Evolutionary conservation across 768 basidiomycete species (phyloP).

Genomic region (Tricholoma terreum): DNA sequence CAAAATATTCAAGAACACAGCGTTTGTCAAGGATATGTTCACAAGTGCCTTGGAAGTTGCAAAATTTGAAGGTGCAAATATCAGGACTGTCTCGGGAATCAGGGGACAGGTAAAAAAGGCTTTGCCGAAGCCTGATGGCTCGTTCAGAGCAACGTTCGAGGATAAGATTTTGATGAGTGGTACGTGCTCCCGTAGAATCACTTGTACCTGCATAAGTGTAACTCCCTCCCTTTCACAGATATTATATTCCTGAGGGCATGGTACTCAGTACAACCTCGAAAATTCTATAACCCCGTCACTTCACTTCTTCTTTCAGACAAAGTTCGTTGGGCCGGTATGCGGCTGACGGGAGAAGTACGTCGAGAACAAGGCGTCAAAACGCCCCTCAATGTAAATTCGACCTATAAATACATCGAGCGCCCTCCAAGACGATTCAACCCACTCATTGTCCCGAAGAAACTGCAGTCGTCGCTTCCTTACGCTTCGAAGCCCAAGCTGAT

Average conservation of each 20-base stretch:
- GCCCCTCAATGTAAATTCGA: conserved; percentile 78
- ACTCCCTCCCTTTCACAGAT: conserved; percentile 45
- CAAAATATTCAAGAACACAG: conserved; percentile 99
- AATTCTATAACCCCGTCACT: conserved; percentile 96
- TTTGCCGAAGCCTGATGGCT: conserved; percentile 90
- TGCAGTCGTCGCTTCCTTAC: conserved; percentile 90
- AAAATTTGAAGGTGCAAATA: conserved; percentile 98
- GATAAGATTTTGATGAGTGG: conserved; percentile 97
- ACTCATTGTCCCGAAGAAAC: conserved; percentile 80
- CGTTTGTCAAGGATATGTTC: conserved; percentile 98
- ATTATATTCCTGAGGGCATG: conserved; percentile 94
- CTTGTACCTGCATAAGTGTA: neutral
- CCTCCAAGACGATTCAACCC: conserved; percentile 85
- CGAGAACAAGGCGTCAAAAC: conserved; percentile 83
- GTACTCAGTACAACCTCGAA: conserved; percentile 93
- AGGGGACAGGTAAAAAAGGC: conserved; percentile 97
- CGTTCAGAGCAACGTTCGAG: conserved; percentile 96
- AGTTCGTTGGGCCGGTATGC: conserved; percentile 88
- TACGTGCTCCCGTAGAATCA: conserved; percentile 36
- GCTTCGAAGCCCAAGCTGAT: conserved; percentile 89
- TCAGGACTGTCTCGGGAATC: conserved; percentile 93
- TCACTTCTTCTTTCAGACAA: conserved; percentile 85
- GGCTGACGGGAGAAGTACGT: conserved; percentile 89
- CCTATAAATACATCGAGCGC: conserved; percentile 82
- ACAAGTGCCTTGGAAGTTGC: conserved; percentile 89